Evolutionary conservation across 1,284 basidiomycete genomes (phyloP), one percentile per base, ranked within the genome.

Genomic region (Phylloboletellus chloephorus): DNA sequence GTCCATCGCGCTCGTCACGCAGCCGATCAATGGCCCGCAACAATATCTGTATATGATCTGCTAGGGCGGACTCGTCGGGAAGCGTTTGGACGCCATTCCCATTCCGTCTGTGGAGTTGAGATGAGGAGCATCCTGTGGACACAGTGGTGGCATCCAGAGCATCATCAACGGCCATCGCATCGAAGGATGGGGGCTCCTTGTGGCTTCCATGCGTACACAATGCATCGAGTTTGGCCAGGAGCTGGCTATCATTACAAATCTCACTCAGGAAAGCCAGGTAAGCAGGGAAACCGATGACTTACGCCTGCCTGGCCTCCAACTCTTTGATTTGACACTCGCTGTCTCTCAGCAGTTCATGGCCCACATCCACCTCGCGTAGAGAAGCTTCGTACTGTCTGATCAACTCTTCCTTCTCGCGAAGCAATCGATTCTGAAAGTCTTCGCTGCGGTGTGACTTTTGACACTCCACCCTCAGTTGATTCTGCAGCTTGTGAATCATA

Each of bases 1-100:
- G 68, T 28, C 67, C 68, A 50, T 91, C 81, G 7, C 88, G 72
- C 53, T 91, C 87, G 3, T 58, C 57, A 11, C 88, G 79, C 20
- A 90, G 63, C 22, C 85, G 76, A 13, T 75, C 73, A 32, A 88
- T 70, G 3, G 82, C 74, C 26, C 64, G 63, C 31, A 88, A 66
- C 21, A 88, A 67, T 25, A 71, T 72, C 43, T 73, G 73, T 23
- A 84, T 67, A 29, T 72, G 65, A 39, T 51, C 52, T 8, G 55
- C 58, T 17, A 69, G 55, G 2, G 64, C 59, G 23, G 66, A 57
- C 15, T 65, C 58, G 34, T 68, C 64, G 5, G 57, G 24, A 47
- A 53, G 41, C 11, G 25, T 21, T 28, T 33, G 26, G 12, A n/a
- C 20, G 1, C 9, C 35, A 31, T 39, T 32, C 20, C 9, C 35